Base-by-base conservation (phyloP, 371 early-diverging fungal genomes). In the Mortierella sp. region DNA sequence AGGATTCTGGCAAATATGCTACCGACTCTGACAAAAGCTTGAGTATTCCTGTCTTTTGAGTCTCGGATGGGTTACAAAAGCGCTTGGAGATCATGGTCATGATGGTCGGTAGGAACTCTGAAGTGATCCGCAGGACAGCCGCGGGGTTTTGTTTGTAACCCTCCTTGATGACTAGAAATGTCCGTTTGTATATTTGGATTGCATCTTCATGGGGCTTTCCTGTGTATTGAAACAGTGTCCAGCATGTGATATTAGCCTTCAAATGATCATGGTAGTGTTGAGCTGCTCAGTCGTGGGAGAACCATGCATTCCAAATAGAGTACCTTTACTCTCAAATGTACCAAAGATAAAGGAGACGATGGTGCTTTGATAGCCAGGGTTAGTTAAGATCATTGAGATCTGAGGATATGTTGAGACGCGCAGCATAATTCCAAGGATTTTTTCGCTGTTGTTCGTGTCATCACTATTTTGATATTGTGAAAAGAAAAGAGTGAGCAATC, bases 341-440 rank as follows among this genome's bases (percentile, higher is more conserved):
- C 46, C 60, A 18, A 64, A 60, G 19, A 79, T 65, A 43, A 62
- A 79, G 15, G 62, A 12, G 18, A 79, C 46, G 18, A 79, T 72
- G 4, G 43, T 55, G 29, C 72, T 65, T 57, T 72, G 73, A 44
- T 72, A 73, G 6, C 57, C 62, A 19, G 73, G 62, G 25, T 79
- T 72, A 29, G 79, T 79, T 57, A 79, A 23, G 2, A 73, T 28
- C 79, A 72, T 72, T 1, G 73, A 64, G 15, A 66, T 55, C 30
- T 79, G 73, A 12, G 79, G 79, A 25, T 72, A 79, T 1, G 70
- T 59, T 29, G 79, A 64, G 25, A 79, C 63, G 57, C 61, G 64
- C 60, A 73, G 12, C 63, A 79, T 29, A 60, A 79, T 72, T 46
- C 69, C 57, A 25, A 79, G 63, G n/a, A 72, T 72, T 26, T 79